These are phyloP conservation scores for Teunomyces stri DNA, from an alignment of 805 yeast genomes.

Conservation along the genomic window DNA sequence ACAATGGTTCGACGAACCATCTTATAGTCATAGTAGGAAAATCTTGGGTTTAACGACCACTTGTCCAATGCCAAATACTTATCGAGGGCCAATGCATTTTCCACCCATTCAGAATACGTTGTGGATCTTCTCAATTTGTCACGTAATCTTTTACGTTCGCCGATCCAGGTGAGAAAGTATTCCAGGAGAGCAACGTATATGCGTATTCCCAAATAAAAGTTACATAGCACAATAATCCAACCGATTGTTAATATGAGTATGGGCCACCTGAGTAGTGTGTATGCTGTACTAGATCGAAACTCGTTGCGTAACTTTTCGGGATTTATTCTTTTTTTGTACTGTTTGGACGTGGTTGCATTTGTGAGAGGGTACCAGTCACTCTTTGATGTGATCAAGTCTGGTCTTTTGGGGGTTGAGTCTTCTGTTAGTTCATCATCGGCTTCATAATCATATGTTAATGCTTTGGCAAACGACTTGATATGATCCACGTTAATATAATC, in stretches of 20 bases:
- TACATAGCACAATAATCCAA: constrained; percentile 54
- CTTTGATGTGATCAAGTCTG: constrained; percentile 19
- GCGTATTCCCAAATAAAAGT: constrained; percentile 52
- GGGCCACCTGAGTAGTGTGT: constrained; percentile 61
- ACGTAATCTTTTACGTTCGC: constrained; percentile 50
- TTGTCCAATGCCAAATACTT: constrained; percentile 53
- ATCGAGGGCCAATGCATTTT: constrained; percentile 58
- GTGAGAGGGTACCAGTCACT: constrained; percentile 29
- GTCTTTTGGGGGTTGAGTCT: constrained; percentile 8
- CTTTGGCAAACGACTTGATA: constrained; percentile 39
- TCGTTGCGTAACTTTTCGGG: constrained; percentile 22
- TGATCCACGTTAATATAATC: constrained; percentile 35
- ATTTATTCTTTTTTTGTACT: neutral
- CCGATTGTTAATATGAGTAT: constrained; percentile 47
- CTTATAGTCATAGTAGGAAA: constrained; percentile 66
- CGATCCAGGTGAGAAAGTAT: constrained; percentile 57
- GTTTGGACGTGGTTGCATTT: constrained; percentile 8
- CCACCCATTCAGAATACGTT: constrained; percentile 61
- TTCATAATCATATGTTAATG: constrained; percentile 36
- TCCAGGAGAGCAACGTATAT: constrained; percentile 64
- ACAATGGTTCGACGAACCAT: constrained; percentile 50
- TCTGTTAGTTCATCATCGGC: constrained; percentile 14
- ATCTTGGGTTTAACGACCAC: constrained; percentile 62
- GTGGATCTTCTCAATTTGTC: constrained; percentile 47
- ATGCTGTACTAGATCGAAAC: constrained; percentile 34